Percentiles rank a stretch among this genome's conserved stretches.
Evolutionary conservation across 345 rosid genomes (phyloP).

Genomic region (Syzygium oleosum): DNA sequence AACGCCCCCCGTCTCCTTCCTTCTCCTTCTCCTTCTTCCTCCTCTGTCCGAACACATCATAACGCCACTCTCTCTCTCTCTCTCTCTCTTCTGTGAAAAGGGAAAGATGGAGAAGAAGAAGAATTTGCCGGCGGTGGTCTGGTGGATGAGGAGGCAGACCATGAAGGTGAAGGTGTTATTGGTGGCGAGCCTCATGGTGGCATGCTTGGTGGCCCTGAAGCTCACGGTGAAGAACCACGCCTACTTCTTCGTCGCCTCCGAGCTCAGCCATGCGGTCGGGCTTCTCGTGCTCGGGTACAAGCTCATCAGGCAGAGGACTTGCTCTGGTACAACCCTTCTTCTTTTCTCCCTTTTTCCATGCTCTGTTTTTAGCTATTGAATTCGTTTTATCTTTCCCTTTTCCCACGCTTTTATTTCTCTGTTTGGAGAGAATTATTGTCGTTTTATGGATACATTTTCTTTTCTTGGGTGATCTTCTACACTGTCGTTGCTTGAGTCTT

Average conservation of each 20-base stretch:
- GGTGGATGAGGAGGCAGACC: constrained; percentile 6
- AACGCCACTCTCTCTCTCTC: background rate
- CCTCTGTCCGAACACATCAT: background rate
- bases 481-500: background rate
- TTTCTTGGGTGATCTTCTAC: no score
- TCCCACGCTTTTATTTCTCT: background rate
- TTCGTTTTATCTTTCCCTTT: background rate
- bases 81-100: background rate
- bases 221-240: background rate
- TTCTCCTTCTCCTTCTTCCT: background rate
- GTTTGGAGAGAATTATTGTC: no score
- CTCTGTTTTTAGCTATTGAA: no score
- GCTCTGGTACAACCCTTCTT: background rate
- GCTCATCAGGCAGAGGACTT: constrained; percentile 4
- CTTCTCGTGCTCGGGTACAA: constrained; percentile 4
- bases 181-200: background rate
- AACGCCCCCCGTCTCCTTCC: background rate
- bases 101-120: background rate
- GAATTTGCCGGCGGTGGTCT: background rate
- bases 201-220: background rate
- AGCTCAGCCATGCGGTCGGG: constrained; percentile 6
- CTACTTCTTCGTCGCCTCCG: constrained; percentile 1
- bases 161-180: background rate
- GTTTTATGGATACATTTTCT: no score
- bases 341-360: background rate